These are phyloP conservation scores for Thymus mandschuricus DNA, from an alignment of 257 asterid species.

Conservation along the genomic window DNA sequence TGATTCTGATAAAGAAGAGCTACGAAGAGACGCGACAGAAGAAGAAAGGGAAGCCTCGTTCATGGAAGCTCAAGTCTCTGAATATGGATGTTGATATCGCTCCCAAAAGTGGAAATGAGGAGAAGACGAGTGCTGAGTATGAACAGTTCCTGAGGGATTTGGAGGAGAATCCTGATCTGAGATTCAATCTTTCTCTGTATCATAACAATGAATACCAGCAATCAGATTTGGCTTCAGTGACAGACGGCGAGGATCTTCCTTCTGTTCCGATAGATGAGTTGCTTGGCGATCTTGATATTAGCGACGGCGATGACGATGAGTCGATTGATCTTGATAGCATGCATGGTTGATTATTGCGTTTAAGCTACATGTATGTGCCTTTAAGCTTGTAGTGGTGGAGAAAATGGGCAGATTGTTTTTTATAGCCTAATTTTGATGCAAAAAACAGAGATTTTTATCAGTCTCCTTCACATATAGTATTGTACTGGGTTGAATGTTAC, in stretches of 20 bases:
- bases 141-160: constrained; percentile 60
- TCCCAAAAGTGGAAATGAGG: constrained; percentile 44
- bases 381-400: background rate
- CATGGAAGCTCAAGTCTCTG: constrained; percentile 61
- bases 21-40: constrained; percentile 48
- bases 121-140: constrained; percentile 51
- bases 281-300: constrained; percentile 51
- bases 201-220: constrained; percentile 51
- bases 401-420: too few species aligned
- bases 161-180: constrained; percentile 59
- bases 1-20: constrained; percentile 51
- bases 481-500: too few species aligned
- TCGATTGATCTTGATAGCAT: constrained; percentile 28
- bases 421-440: too few species aligned
- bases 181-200: constrained; percentile 51
- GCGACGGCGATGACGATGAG: constrained; percentile 27
- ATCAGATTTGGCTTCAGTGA: constrained; percentile 46
- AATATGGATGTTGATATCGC: constrained; percentile 52
- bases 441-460: too few species aligned
- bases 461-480: too few species aligned
- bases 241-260: constrained; percentile 47
- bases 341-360: constrained; percentile 6
- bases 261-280: constrained; percentile 44
- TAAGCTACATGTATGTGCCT: background rate
- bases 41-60: constrained; percentile 44